phyloP scores from a whole-genome alignment of 164 flowering plant genomes.

The Aristolochia californica region DNA sequence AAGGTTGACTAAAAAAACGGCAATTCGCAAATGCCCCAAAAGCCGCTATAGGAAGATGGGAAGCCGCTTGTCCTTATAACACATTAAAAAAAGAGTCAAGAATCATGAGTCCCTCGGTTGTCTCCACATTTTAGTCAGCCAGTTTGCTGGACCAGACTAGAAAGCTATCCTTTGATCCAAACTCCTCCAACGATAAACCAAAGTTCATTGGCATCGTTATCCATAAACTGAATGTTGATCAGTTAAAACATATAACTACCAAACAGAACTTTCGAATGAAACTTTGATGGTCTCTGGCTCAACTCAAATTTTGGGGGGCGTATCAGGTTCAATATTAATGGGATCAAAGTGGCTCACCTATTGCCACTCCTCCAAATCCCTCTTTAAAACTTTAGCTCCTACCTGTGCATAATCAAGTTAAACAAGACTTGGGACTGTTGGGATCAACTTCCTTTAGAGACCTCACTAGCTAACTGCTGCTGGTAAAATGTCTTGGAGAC shows the following conservation, averaged over 20 bases:
- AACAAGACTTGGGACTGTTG: slow-evolving; percentile 51
- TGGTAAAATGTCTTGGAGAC: slow-evolving; percentile 80
- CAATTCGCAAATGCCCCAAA: no score
- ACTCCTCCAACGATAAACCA: slow-evolving; percentile 41
- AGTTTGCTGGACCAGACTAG: slow-evolving; percentile 30
- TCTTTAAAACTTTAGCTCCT: slow-evolving; percentile 59
- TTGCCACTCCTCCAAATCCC: slow-evolving; percentile 72
- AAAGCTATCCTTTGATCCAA: slow-evolving; percentile 77
- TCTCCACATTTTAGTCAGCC: not conserved
- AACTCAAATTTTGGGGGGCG: slow-evolving; percentile 81
- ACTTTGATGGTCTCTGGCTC: slow-evolving; percentile 37
- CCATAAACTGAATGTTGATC: no score
- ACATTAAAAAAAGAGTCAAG: not conserved
- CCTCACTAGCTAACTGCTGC: slow-evolving; percentile 37
- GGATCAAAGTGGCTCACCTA: slow-evolving; percentile 43
- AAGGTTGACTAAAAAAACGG: no score
- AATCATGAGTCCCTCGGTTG: not conserved
- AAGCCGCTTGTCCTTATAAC: not conserved
- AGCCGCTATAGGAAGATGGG: no score
- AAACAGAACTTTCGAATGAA: no score
- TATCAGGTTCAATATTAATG: slow-evolving; percentile 49
- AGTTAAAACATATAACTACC: no score
- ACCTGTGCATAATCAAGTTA: slow-evolving; percentile 62
- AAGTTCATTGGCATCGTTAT: no score
- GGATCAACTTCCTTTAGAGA: slow-evolving; percentile 49